These are phyloP conservation scores for Globisporangium nodosum DNA, from an alignment of 352 stramenopile genomes.

Conservation along the genomic window DNA sequence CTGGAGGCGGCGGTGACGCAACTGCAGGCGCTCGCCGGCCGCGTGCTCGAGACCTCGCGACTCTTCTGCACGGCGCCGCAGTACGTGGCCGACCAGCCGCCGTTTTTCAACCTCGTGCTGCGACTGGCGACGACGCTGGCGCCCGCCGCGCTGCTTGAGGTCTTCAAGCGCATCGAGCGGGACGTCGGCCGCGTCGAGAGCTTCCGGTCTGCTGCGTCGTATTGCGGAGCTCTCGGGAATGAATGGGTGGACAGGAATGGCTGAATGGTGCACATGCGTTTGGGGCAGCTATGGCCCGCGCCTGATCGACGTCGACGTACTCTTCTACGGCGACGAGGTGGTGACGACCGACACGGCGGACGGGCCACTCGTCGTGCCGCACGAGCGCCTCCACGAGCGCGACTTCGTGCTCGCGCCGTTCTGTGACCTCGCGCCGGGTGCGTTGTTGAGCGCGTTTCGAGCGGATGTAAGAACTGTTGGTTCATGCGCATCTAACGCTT, in stretches of 20 bases:
- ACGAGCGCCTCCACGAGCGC: constrained; percentile 91
- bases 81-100: constrained; percentile 94
- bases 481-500: neutral
- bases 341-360: constrained; percentile 59
- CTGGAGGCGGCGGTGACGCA: constrained; percentile 56
- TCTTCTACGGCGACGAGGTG: constrained; percentile 86
- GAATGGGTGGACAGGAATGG: neutral
- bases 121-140: constrained; percentile 78
- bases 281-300: constrained; percentile 85
- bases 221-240: neutral
- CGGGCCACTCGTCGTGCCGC: constrained; percentile 89
- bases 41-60: constrained; percentile 79
- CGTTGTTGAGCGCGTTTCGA: neutral
- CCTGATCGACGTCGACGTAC: constrained; percentile 95
- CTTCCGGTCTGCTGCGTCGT: constrained; percentile 22
- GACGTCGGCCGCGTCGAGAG: constrained; percentile 80
- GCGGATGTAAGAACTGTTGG: neutral
- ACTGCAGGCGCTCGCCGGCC: constrained; percentile 39
- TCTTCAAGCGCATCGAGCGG: constrained; percentile 88
- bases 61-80: constrained; percentile 92
- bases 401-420: constrained; percentile 97
- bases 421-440: constrained; percentile 84
- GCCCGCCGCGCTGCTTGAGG: constrained; percentile 71
- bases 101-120: constrained; percentile 93
- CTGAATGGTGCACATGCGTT: neutral